Percentiles rank a stretch among this genome's conserved stretches.
These are phyloP conservation scores for Claviceps pazoutovae DNA, from an alignment of 2,329 filamentous ascomycete genomes.

Conservation along the genomic window DNA sequence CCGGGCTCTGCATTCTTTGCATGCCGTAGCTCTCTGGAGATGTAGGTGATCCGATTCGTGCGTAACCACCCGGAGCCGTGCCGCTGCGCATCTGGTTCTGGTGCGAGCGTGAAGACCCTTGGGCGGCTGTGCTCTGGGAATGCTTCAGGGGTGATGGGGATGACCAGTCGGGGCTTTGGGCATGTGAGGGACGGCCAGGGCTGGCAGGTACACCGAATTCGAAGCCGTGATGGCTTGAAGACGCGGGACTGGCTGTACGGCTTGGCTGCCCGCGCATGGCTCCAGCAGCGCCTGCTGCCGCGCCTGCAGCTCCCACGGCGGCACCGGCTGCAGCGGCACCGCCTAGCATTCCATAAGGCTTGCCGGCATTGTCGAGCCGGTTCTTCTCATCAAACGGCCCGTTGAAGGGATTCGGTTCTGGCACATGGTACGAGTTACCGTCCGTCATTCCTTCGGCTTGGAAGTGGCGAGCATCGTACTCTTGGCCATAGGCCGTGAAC, in stretches of 20 bases:
- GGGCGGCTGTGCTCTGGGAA: neutral
- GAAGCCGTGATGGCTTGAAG: conserved; percentile 7
- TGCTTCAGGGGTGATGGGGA: neutral
- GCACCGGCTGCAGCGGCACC: conserved; percentile 4
- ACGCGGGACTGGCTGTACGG: conserved; percentile 6
- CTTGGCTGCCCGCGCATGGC: conserved; percentile 1
- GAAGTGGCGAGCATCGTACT: conserved; percentile 9
- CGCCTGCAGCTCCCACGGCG: neutral
- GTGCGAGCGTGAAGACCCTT: conserved; percentile 1
- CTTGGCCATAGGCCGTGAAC: conserved; percentile 18
- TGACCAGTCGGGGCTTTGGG: conserved; percentile 3
- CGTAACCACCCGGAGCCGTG: conserved; percentile 3
- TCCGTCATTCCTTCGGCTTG: conserved; percentile 6
- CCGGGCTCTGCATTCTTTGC: conserved; percentile 8
- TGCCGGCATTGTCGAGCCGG: conserved; percentile 5
- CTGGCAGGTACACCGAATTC: conserved; percentile 8
- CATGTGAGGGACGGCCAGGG: neutral
- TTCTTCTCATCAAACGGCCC: conserved; percentile 6
- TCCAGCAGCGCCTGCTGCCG: neutral
- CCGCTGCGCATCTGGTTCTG: conserved; percentile 6
- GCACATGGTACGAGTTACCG: conserved; percentile 9
- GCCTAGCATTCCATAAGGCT: conserved; percentile 8
- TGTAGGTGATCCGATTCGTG: conserved; percentile 7
- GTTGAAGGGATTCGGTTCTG: conserved; percentile 6
- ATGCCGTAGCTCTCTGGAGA: conserved; percentile 6